These are phyloP conservation scores for Apophysomyces variabilis DNA, from an alignment of 371 early-diverging fungal genomes.

Conservation along the genomic window DNA sequence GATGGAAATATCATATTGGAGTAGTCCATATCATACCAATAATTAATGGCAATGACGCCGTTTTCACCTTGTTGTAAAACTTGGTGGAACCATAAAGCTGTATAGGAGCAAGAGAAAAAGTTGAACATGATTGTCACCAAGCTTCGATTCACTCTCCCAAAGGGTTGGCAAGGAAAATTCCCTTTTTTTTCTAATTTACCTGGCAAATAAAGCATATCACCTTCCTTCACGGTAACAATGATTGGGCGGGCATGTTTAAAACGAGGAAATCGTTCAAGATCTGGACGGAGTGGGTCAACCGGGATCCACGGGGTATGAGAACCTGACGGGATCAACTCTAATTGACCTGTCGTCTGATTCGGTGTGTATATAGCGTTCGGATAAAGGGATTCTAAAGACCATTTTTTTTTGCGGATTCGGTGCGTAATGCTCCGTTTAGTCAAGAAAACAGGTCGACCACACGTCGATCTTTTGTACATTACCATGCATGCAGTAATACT, in stretches of 20 bases:
- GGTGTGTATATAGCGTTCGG: constrained; percentile 59
- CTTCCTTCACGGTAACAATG: constrained; percentile 61
- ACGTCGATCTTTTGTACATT: constrained; percentile 10
- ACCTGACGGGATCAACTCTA: constrained; percentile 46
- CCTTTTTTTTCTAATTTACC: constrained; percentile 16
- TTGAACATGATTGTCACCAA: no score
- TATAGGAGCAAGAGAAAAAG: no score
- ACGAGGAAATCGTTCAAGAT: constrained; percentile 53
- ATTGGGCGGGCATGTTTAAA: constrained; percentile 62
- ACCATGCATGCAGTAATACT: constrained; percentile 70
- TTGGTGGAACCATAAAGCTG: constrained; percentile 79
- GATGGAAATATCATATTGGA: constrained; percentile 40
- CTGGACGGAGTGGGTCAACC: constrained; percentile 61
- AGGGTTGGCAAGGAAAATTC: no score
- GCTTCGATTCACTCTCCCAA: no score
- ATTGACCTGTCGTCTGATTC: constrained; percentile 23
- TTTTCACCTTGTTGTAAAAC: constrained; percentile 67
- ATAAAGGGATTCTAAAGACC: constrained; percentile 54
- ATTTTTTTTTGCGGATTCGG: neutral
- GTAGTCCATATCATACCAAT: constrained; percentile 82
- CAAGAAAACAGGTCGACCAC: no score
- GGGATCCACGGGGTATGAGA: constrained; percentile 67
- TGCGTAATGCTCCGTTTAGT: no score
- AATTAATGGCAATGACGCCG: constrained; percentile 81
- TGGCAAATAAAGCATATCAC: constrained; percentile 81